Conservation (phyloP, 2,329 filamentous ascomycete genomes). For the Neoarthrinium moseri region DNA sequence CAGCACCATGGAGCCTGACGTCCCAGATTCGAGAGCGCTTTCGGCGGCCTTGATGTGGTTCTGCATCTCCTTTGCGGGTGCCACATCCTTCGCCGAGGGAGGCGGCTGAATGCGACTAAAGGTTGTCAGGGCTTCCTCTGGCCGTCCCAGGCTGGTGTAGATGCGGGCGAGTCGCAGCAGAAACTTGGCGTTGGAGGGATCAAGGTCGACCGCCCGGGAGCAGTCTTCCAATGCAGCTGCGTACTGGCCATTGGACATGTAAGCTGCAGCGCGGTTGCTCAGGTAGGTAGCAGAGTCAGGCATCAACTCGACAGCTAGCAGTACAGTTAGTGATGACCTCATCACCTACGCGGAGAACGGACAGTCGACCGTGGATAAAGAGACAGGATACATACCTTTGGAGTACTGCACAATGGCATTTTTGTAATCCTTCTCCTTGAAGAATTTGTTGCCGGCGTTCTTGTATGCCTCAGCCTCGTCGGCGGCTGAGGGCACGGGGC, state of each 20-base stretch:
- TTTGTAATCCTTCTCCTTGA: slow-evolving; percentile 89
- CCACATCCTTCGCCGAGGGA: slow-evolving; percentile 81
- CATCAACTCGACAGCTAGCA: slow-evolving; percentile 81
- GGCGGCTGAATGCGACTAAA: slow-evolving; percentile 78
- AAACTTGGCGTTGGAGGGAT: slow-evolving; percentile 85
- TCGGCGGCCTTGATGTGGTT: slow-evolving; percentile 79
- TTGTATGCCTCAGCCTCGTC: slow-evolving; percentile 93
- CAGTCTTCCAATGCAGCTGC: slow-evolving; percentile 83
- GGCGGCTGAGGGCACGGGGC: slow-evolving; percentile 50
- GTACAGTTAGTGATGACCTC: too few species aligned
- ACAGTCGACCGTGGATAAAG: too few species aligned
- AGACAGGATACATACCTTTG: slow-evolving; percentile 64
- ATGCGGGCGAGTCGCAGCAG: slow-evolving; percentile 85
- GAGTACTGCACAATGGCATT: slow-evolving; percentile 91
- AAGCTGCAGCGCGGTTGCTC: slow-evolving; percentile 91
- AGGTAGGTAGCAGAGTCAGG: slow-evolving; percentile 86
- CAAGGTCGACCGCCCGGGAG: slow-evolving; percentile 75
- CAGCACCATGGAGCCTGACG: slow-evolving; percentile 85
- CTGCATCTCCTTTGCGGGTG: slow-evolving; percentile 80
- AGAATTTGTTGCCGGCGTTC: slow-evolving; percentile 90
- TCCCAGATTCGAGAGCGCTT: slow-evolving; percentile 71
- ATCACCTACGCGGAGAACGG: too few species aligned
- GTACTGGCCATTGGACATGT: slow-evolving; percentile 84
- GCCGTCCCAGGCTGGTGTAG: slow-evolving; percentile 82
- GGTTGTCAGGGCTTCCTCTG: slow-evolving; percentile 81